A percentile compares a stretch with the other conserved stretches of the same genome.
Conservation (phyloP, 2,329 filamentous ascomycete species). For the Aspergillus sergii region DNA sequence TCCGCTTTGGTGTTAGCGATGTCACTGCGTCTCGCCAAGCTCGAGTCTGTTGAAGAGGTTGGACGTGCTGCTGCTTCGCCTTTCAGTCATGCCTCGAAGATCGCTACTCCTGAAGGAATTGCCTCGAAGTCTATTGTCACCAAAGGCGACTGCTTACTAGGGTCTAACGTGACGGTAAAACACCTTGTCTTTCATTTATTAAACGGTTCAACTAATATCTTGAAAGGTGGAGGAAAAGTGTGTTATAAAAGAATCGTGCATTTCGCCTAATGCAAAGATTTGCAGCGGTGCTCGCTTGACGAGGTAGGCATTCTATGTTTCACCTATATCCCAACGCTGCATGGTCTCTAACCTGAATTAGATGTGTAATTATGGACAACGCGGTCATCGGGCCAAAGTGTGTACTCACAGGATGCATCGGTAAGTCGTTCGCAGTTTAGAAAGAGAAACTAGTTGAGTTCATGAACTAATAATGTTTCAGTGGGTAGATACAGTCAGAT, state of each 20-base stretch:
- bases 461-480: background rate
- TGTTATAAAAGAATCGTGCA: constrained; percentile 85
- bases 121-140: constrained; percentile 82
- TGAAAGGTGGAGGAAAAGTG: constrained; percentile 74
- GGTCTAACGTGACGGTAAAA: constrained; percentile 73
- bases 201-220: background rate
- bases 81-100: constrained; percentile 76
- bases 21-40: constrained; percentile 83
- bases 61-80: constrained; percentile 64
- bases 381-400: constrained; percentile 82
- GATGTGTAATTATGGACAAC: constrained; percentile 91
- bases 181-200: background rate
- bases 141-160: constrained; percentile 78
- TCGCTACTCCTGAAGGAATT: constrained; percentile 81
- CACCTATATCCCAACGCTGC: background rate
- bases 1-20: constrained; percentile 77
- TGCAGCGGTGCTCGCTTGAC: constrained; percentile 80
- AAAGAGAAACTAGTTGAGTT: background rate
- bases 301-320: background rate
- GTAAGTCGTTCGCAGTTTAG: background rate
- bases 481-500: constrained; percentile 79
- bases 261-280: constrained; percentile 86
- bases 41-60: constrained; percentile 67
- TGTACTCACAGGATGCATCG: constrained; percentile 82
- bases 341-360: constrained; percentile 25